Evolutionary conservation across 306 rosid species (phyloP).

Genomic region (Echinosophora koreensis): DNA sequence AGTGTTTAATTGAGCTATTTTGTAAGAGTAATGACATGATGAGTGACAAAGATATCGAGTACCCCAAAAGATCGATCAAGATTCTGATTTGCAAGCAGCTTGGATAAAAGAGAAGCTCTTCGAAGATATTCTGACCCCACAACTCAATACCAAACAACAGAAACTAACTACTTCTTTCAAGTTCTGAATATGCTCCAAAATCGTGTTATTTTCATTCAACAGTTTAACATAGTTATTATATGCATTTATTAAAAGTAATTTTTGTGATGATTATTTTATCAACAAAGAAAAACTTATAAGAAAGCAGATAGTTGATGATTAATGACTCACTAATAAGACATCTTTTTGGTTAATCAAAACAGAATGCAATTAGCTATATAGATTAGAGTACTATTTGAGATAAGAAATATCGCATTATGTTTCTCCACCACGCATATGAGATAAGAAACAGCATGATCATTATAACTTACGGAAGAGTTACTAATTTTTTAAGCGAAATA

Average conservation of each 20-base stretch:
- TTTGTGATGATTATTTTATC: constrained; percentile 1
- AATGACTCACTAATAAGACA: background rate
- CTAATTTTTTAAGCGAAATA: too few relatives aligned
- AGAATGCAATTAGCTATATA: constrained; percentile 4
- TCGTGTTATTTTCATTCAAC: constrained; percentile 23
- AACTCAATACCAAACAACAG: constrained; percentile 47
- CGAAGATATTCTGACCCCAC: constrained; percentile 65
- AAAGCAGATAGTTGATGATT: background rate
- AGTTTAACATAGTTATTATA: background rate
- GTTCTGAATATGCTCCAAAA: background rate
- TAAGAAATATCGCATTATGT: constrained; percentile 13
- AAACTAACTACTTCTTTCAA: constrained; percentile 30
- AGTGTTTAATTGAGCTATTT: constrained; percentile 21
- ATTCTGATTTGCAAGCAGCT: constrained; percentile 64
- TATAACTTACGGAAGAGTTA: too few relatives aligned
- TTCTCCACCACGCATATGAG: constrained; percentile 21
- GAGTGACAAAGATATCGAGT: constrained; percentile 61
- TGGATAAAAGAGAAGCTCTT: constrained; percentile 52
- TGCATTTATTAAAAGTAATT: constrained; percentile 5
- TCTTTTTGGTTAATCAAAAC: background rate
- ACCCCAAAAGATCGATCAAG: constrained; percentile 59
- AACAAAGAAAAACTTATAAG: too few relatives aligned
- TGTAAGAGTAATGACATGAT: constrained; percentile 48
- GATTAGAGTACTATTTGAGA: background rate
- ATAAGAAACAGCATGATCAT: too few relatives aligned